phyloP scores from a whole-genome alignment of 1,139 yeast species.

The Meyerozyma athensensis region DNA sequence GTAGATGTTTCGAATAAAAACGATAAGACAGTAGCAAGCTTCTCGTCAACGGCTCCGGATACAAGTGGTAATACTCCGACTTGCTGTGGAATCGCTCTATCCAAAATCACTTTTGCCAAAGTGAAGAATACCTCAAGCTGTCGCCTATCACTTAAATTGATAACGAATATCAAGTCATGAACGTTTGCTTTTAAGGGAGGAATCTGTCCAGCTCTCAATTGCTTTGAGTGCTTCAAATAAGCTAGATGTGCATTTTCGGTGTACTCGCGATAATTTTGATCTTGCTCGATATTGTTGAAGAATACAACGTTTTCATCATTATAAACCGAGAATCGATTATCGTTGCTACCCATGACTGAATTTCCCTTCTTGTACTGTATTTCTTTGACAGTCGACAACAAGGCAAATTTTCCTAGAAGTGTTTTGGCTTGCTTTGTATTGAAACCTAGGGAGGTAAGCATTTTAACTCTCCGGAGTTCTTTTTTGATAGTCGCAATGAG shows the following conservation, averaged over 20 bases:
- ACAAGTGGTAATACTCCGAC: constrained; percentile 71
- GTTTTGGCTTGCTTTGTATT: constrained; percentile 29
- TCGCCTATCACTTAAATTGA: constrained; percentile 54
- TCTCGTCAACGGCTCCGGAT: constrained; percentile 22
- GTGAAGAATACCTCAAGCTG: constrained; percentile 46
- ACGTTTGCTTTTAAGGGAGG: constrained; percentile 72
- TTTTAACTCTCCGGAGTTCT: constrained; percentile 31
- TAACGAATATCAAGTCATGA: constrained; percentile 66
- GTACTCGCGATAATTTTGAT: constrained; percentile 48
- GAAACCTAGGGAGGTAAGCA: constrained; percentile 33
- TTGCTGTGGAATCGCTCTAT: constrained; percentile 68
- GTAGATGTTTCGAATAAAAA: constrained; percentile 27
- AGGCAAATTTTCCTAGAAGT: constrained; percentile 43
- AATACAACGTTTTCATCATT: constrained; percentile 51
- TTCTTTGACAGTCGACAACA: constrained; percentile 31
- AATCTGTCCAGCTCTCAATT: constrained; percentile 48
- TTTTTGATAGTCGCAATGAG: constrained; percentile 29
- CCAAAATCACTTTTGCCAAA: constrained; percentile 46
- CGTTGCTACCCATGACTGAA: constrained; percentile 30
- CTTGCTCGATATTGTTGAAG: constrained; percentile 72
- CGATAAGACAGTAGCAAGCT: constrained; percentile 31
- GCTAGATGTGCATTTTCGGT: constrained; percentile 39
- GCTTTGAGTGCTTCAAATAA: constrained; percentile 20
- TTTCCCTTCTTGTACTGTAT: constrained; percentile 33
- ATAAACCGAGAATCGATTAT: constrained; percentile 34